Evolutionary conservation across 345 rosid genomes (phyloP).

Genomic region (Bretschneidera sinensis): DNA sequence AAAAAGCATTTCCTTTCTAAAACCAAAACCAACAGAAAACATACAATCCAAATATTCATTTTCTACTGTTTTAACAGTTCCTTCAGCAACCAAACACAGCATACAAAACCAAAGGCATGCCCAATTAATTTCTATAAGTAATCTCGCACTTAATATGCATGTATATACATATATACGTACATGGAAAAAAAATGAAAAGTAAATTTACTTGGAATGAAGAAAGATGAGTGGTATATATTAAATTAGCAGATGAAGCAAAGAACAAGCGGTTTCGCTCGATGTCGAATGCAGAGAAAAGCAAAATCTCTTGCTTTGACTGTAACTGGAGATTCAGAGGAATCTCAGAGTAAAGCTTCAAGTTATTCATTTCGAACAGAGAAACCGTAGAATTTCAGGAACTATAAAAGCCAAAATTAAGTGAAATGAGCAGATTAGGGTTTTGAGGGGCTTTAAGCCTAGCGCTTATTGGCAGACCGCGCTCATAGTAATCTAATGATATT

Average conservation of each 20-base stretch:
- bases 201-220: constrained; percentile 56
- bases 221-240: constrained; percentile 51
- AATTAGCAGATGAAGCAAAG: constrained; percentile 67
- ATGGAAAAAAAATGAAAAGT: not conserved
- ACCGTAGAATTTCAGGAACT: constrained; percentile 13
- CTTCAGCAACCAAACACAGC: not conserved
- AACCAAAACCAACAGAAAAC: not conserved
- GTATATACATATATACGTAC: not conserved
- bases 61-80: not conserved
- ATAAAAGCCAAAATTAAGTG: constrained; percentile 14
- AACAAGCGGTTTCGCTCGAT: constrained; percentile 76
- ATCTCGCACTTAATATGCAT: not conserved
- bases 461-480: too few species aligned
- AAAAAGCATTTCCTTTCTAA: not conserved
- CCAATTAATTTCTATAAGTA: not conserved
- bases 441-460: constrained; percentile 11
- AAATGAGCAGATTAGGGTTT: constrained; percentile 9
- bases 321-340: constrained; percentile 49
- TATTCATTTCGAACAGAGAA: constrained; percentile 45
- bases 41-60: not conserved
- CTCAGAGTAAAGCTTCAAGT: constrained; percentile 67
- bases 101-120: not conserved
- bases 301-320: constrained; percentile 44
- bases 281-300: constrained; percentile 66
- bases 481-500: too few species aligned